Evolutionary conservation across 1,139 yeast species (phyloP), one percentile per base, ranked within the genome.

Genomic region (Pneumocystis jirovecii): DNA sequence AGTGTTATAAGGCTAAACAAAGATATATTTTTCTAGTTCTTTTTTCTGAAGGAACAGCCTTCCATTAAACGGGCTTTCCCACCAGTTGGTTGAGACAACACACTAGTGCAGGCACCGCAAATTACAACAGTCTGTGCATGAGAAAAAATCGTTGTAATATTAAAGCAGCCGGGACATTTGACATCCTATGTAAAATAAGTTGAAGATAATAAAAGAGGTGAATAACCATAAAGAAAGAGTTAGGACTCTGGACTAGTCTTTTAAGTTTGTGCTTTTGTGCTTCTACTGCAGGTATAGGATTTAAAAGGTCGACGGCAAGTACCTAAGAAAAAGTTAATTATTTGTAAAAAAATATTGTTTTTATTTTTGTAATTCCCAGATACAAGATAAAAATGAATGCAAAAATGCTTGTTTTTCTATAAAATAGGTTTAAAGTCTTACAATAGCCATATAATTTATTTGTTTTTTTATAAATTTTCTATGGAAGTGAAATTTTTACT

Each of bases 101-200:
- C 97, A 73, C 96, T 91, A 75, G 97, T 87, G 82, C 98, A 93
- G 72, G 95, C 86, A 78, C 95, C 97, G 84, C 98, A 93, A 78
- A 97, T 88, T 78, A 93, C 98, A 75, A 97, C 97, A 74, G 97
- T 93, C 84, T 93, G 98, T 72, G 98, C 97, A 82, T 93, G 98
- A 73, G 97, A 91, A 87, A 93, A 93, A 74, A 93, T 97, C 73
- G 97, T 93, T 81, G 98, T 91, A 83, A 93, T 93, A 86, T 87
- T 88, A 80, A 93, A 85, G 83, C 98, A 93, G 76, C 98, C 97
- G 81, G 95, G 97, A 83, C 73, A 67, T 65, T 67, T 67, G 64
- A 67, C 67, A 35, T 66, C 67, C 65, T 64, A 35, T 68, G 66
- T 25, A 19, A 10, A 31, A 56, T 57, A n/a, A 63, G 57, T 12